Conservation (phyloP, 2,329 filamentous ascomycete genomes). For the Alternaria angustiovoidea region DNA sequence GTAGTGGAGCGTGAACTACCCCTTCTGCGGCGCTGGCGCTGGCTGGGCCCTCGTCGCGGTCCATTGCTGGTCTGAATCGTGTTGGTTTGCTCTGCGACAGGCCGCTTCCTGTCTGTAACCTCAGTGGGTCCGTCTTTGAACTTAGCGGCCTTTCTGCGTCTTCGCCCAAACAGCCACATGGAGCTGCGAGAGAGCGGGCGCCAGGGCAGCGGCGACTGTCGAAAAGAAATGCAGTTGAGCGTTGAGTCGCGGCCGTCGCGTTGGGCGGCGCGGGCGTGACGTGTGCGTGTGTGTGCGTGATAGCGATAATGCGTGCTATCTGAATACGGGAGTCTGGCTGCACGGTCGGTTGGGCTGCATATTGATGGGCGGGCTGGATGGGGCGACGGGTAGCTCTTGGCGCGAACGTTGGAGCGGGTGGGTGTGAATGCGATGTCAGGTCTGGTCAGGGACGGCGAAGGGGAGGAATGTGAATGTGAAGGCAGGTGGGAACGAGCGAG, state of each 20-base stretch:
- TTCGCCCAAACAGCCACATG: conserved; percentile 88
- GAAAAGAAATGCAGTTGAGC: neutral
- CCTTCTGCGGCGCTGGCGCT: conserved; percentile 39
- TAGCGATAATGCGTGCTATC: conserved; percentile 27
- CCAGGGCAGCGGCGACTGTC: conserved; percentile 14
- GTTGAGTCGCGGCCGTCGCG: conserved; percentile 16
- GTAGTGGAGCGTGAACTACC: conserved; percentile 42
- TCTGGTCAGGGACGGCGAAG: neutral
- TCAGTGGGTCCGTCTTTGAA: conserved; percentile 54
- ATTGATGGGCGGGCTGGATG: conserved; percentile 10
- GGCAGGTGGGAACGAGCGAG: conserved; percentile 11
- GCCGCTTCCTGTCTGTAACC: conserved; percentile 59
- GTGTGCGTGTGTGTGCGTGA: conserved; percentile 14
- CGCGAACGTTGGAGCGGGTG: conserved; percentile 5
- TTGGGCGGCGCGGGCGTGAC: conserved; percentile 26
- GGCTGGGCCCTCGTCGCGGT: conserved; percentile 34
- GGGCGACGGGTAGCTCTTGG: conserved; percentile 15
- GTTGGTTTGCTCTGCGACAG: conserved; percentile 36
- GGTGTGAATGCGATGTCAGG: neutral
- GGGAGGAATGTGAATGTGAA: neutral
- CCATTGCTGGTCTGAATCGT: conserved; percentile 35
- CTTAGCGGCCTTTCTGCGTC: conserved; percentile 71
- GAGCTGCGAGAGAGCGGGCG: conserved; percentile 11
- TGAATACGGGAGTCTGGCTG: conserved; percentile 20
- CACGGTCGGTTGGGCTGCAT: conserved; percentile 31